Conservation (phyloP, 2,329 filamentous ascomycete species). For the Nemania sp. region DNA sequence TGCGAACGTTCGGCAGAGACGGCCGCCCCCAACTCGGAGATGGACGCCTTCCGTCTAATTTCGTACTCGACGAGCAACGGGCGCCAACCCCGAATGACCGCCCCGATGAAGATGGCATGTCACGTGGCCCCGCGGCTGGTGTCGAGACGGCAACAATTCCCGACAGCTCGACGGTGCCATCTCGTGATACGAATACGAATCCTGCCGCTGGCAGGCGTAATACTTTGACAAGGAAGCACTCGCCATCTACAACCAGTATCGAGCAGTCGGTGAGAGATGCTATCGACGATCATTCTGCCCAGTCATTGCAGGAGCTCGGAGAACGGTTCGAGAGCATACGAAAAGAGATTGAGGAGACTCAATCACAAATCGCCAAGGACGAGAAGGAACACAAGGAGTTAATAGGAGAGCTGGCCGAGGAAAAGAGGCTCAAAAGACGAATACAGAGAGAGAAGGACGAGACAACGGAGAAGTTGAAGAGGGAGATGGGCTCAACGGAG, state of each 20-base stretch:
- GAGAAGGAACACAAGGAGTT: slow-evolving; percentile 71
- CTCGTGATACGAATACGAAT: slow-evolving; percentile 64
- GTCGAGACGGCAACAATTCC: slow-evolving; percentile 66
- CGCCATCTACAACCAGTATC: slow-evolving; percentile 67
- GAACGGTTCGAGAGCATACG: slow-evolving; percentile 79
- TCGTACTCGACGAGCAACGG: slow-evolving; percentile 56
- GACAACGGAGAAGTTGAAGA: slow-evolving; percentile 80
- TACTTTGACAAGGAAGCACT: slow-evolving; percentile 75
- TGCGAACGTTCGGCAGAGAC: slow-evolving; percentile 74
- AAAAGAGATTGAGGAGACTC: slow-evolving; percentile 80
- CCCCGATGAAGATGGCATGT: slow-evolving; percentile 54
- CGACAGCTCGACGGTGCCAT: slow-evolving; percentile 63
- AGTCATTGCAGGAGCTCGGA: slow-evolving; percentile 77
- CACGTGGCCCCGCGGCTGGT: slow-evolving; percentile 56
- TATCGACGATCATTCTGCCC: slow-evolving; percentile 59
- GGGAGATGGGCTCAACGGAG: slow-evolving; percentile 78
- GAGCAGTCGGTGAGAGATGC: slow-evolving; percentile 55
- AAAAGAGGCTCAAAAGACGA: slow-evolving; percentile 78
- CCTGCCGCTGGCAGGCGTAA: slow-evolving; percentile 57
- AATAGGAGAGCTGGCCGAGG: slow-evolving; percentile 70
- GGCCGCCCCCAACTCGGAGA: slow-evolving; percentile 65
- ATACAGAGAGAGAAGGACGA: slow-evolving; percentile 89
- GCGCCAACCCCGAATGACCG: slow-evolving; percentile 48
- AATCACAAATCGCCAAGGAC: slow-evolving; percentile 71
- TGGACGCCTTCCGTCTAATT: slow-evolving; percentile 60